A percentile compares a stretch with the other conserved stretches of the same genome.
Conservation (phyloP, 2,329 filamentous ascomycete species). For the Fusarium sp. region DNA sequence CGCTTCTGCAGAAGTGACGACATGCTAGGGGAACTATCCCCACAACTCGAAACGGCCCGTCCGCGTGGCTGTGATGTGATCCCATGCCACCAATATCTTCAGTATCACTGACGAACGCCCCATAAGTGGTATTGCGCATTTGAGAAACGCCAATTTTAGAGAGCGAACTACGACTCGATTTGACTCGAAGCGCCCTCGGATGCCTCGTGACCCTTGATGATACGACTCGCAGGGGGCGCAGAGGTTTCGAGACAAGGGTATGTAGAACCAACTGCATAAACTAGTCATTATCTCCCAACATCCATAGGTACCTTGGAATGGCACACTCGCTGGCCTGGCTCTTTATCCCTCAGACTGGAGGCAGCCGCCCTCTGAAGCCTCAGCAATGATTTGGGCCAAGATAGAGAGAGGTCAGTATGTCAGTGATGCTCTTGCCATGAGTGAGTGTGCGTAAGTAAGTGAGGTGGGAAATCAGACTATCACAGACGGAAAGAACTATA, state of each 20-base stretch:
- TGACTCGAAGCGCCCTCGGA: neutral
- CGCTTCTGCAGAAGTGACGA: neutral
- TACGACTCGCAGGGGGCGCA: slow-evolving; percentile 21
- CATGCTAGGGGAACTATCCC: neutral
- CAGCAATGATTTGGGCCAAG: neutral
- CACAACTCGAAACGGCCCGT: slow-evolving; percentile 23
- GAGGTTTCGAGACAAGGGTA: slow-evolving; percentile 21
- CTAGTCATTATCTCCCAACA: neutral
- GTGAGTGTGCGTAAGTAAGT: neutral
- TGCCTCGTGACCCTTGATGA: slow-evolving; percentile 5
- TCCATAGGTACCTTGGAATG: neutral
- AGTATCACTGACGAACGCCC: neutral
- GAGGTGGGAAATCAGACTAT: neutral
- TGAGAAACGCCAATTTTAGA: neutral
- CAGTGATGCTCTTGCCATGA: neutral
- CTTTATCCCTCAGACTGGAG: neutral
- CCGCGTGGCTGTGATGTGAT: slow-evolving; percentile 8
- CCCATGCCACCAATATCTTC: neutral
- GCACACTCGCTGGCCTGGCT: neutral
- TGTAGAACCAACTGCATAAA: slow-evolving; percentile 15
- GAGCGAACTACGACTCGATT: neutral
- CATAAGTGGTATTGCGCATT: neutral
- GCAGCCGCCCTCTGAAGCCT: neutral
- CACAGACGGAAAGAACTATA: neutral
- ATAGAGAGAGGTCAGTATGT: neutral